These are phyloP conservation scores for Climacium dendroides DNA, from an alignment of 225 moss, liverwort and hornwort species.

Conservation along the genomic window DNA sequence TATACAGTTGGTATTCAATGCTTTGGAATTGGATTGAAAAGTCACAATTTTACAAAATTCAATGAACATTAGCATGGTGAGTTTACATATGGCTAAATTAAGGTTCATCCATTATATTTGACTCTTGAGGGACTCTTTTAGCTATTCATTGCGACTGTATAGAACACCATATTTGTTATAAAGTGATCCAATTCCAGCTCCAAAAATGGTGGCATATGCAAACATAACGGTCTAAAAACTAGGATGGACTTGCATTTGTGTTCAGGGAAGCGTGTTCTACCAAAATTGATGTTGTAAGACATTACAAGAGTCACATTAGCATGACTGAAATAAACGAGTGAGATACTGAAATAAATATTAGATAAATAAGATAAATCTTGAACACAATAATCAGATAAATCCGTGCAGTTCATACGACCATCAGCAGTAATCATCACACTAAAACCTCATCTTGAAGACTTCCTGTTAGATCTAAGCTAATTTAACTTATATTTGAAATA, in stretches of 20 bases:
- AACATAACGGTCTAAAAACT: neutral
- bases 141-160: accelerated
- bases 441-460: neutral
- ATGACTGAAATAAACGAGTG: neutral
- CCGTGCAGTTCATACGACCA: neutral
- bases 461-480: neutral
- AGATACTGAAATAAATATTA: too few relatives aligned
- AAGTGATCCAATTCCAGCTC: accelerated
- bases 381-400: neutral
- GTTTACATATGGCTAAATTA: neutral
- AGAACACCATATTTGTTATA: neutral
- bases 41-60: neutral
- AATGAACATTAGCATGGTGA: accelerated
- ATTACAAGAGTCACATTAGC: neutral
- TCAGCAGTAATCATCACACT: neutral
- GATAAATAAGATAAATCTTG: too few relatives aligned
- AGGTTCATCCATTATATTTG: neutral
- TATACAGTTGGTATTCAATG: neutral
- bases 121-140: neutral
- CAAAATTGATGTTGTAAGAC: too few relatives aligned
- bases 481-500: neutral
- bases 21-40: neutral
- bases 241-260: neutral
- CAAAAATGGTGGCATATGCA: neutral
- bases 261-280: neutral